A percentile compares a stretch with the other conserved stretches of the same genome.
Conservation (phyloP, 148 eudicot genomes). For the Amaranthus palmeri region DNA sequence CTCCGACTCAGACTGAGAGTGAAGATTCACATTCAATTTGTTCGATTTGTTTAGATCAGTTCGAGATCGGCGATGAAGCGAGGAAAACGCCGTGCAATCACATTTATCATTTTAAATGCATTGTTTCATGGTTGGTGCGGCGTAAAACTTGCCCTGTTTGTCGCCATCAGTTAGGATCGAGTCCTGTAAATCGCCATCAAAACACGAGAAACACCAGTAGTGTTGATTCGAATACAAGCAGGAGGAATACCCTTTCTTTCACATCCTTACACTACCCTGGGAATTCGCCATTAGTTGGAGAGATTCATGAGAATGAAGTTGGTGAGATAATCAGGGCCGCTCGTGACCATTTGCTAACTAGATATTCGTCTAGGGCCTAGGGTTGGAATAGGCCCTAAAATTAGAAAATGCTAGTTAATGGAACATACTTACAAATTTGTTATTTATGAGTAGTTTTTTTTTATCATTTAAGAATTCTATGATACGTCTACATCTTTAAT, state of each 20-base stretch:
- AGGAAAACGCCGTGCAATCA: slow-evolving; percentile 86
- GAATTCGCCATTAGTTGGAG: too few species aligned
- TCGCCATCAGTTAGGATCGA: slow-evolving; percentile 59
- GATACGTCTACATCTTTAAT: too few species aligned
- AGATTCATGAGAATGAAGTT: too few species aligned
- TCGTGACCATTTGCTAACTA: too few species aligned
- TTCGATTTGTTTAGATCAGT: slow-evolving; percentile 78
- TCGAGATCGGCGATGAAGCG: slow-evolving; percentile 71
- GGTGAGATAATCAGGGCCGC: too few species aligned
- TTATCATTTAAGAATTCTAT: too few species aligned
- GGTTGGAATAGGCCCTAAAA: too few species aligned
- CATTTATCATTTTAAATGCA: slow-evolving; percentile 74
- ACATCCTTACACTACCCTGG: slow-evolving; percentile 7
- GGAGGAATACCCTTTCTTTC: slow-evolving; percentile 65
- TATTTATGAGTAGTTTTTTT: too few species aligned
- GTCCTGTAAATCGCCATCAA: slow-evolving; percentile 27
- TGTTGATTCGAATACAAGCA: slow-evolving; percentile 32
- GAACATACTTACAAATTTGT: too few species aligned
- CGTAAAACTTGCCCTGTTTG: slow-evolving; percentile 96
- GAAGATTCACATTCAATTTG: slow-evolving; percentile 48
- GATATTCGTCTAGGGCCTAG: too few species aligned
- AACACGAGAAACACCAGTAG: slow-evolving; percentile 28
- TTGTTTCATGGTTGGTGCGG: slow-evolving; percentile 81
- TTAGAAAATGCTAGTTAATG: too few species aligned
- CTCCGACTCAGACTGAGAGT: slow-evolving; percentile 55